These are phyloP conservation scores for Crithidia acanthocephali DNA, from an alignment of 208 protist species.

Conservation along the genomic window DNA sequence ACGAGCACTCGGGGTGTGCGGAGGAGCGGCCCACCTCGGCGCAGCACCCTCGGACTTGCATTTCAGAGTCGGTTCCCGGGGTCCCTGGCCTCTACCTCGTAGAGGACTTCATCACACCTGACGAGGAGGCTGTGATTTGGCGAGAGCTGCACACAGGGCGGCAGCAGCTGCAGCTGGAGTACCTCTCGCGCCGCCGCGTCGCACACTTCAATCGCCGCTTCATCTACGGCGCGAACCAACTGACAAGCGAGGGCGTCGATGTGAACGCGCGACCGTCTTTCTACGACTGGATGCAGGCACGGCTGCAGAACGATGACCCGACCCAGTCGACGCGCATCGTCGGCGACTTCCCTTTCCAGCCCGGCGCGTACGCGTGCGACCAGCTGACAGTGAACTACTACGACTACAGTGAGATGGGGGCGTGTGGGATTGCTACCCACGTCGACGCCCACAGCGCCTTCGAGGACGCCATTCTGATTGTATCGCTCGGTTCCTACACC, in stretches of 20 bases:
- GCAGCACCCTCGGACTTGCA: slow-evolving; percentile 1
- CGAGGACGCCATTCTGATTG: slow-evolving; percentile 55
- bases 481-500: slow-evolving; percentile 83
- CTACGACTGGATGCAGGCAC: slow-evolving; percentile 64
- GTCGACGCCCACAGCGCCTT: slow-evolving; percentile 80
- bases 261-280: slow-evolving; percentile 66
- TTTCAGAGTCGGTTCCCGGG: slow-evolving; percentile 22
- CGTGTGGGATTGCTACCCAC: slow-evolving; percentile 73
- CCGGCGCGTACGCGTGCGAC: slow-evolving; percentile 44
- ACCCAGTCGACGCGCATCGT: slow-evolving; percentile 25
- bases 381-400: slow-evolving; percentile 89
- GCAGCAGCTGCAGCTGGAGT: slow-evolving; percentile 42
- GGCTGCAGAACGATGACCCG: slow-evolving; percentile 54
- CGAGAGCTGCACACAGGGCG: slow-evolving; percentile 38
- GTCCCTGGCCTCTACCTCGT: slow-evolving; percentile 68
- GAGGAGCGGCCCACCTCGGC: background rate
- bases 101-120: slow-evolving; percentile 57
- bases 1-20: background rate
- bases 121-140: slow-evolving; percentile 64
- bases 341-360: slow-evolving; percentile 36
- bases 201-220: slow-evolving; percentile 86
- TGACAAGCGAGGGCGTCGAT: slow-evolving; percentile 53
- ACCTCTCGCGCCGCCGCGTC: slow-evolving; percentile 63
- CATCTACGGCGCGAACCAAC: slow-evolving; percentile 67
- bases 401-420: slow-evolving; percentile 49